These are phyloP conservation scores for Ottelia alismoides DNA, from an alignment of 106 monocot species.

Conservation along the genomic window DNA sequence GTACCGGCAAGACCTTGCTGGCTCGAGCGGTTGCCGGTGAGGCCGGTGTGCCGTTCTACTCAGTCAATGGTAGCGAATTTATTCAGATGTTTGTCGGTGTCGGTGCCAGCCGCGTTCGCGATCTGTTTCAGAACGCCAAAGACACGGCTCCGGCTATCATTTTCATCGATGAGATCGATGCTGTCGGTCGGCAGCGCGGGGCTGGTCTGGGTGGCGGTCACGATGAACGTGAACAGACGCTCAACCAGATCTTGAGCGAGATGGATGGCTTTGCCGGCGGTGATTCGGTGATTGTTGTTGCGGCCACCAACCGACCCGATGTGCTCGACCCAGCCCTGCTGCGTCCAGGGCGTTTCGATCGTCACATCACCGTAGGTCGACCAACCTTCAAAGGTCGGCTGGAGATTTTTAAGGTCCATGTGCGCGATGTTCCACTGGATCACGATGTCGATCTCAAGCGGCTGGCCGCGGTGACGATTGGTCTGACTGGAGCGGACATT, in stretches of 20 bases:
- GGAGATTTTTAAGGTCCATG: conserved; percentile 10
- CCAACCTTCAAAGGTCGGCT: not conserved
- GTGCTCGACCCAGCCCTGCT: conserved; percentile 7
- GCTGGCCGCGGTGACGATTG: conserved; percentile 82
- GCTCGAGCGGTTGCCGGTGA: conserved; percentile 25
- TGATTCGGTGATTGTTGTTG: conserved; percentile 55
- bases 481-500: conserved; percentile 90
- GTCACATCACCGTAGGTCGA: conserved; percentile 1
- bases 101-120: conserved; percentile 13
- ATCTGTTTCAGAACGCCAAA: conserved; percentile 30
- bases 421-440: conserved; percentile 69
- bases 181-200: no score
- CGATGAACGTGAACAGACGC: no score
- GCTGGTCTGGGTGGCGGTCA: no score
- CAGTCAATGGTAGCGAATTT: no score
- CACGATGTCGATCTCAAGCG: conserved; percentile 66
- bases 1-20: no score
- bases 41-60: conserved; percentile 75
- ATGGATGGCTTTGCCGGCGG: conserved; percentile 93
- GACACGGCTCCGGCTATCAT: conserved; percentile 54
- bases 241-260: no score
- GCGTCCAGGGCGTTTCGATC: no score
- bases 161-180: conserved; percentile 91
- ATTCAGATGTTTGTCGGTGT: conserved; percentile 80
- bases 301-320: no score